Base-by-base conservation (phyloP, 1,284 basidiomycete genomes). In the Ceratobasidium sp. region DNA sequence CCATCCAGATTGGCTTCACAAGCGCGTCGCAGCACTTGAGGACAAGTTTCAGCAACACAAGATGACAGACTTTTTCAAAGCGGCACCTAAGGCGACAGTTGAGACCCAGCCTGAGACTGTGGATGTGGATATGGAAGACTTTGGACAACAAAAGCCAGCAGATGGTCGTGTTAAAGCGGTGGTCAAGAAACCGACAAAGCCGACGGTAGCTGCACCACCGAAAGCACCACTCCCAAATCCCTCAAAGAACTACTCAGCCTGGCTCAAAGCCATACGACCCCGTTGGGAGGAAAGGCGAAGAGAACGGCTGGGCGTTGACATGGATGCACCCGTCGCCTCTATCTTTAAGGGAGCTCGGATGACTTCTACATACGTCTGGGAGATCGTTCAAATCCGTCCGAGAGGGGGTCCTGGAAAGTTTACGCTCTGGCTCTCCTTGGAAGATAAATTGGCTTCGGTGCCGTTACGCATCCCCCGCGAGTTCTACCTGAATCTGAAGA, bases 11-110 rank as follows among this genome's bases (percentile, higher is more conserved):
- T 99, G 97, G 97, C 82, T 99, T 42, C 90, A 93, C 79, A 88
- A 91, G 64, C 85, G 97, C 36, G 92, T 99, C 16, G 90, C 90
- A 6, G 90, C 89, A 1, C 84, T 90, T 21, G 87, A 96, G 54
- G 97, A 99, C 83, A 97, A 93, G 79, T 98, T 98, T 82, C 95
- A 93, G 76, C 97, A 99, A 78, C 95, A 96, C 79, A 98, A 95
- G 78, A 82, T 99, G 50, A 96, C 95, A 0, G 94, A 98, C 75
- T 98, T 98, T 81, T 99, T 99, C 81, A 84, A 81, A 23, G n/a
- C 56, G 9, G 69, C 60, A 8, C 64, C 60, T 25, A 70, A 62
- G 13, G 33, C 33, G 4, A 68, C 73, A 6, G 66, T 74, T 14
- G 69, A 68, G 1, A 60, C 72, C 7, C 56, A 13, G 13, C 64